Percentiles rank a stretch among this genome's conserved stretches.
Evolutionary conservation across 2,329 filamentous ascomycete genomes (phyloP).

Genomic region (Xylariales sp.): DNA sequence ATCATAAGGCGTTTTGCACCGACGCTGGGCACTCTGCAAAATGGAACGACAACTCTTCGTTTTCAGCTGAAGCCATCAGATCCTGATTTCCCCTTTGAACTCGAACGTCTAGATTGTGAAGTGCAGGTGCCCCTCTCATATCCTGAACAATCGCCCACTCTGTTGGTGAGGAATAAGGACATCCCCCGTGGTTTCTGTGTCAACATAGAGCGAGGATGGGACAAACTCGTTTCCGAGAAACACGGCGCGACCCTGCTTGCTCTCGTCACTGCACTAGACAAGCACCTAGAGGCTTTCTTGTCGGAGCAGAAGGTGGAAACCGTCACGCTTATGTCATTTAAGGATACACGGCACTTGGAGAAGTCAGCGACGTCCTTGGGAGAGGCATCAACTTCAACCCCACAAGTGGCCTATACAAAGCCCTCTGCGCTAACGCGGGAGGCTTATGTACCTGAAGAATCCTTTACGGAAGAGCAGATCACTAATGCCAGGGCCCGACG

Average conservation of each 20-base stretch:
- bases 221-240: slow-evolving; percentile 68
- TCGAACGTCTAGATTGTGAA: slow-evolving; percentile 75
- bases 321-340: slow-evolving; percentile 73
- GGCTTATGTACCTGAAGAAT: slow-evolving; percentile 58
- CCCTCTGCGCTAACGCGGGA: slow-evolving; percentile 34
- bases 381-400: slow-evolving; percentile 27
- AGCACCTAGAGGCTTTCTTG: slow-evolving; percentile 75
- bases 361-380: slow-evolving; percentile 35
- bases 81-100: slow-evolving; percentile 84
- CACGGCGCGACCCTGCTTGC: slow-evolving; percentile 70
- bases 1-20: slow-evolving; percentile 73
- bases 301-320: slow-evolving; percentile 78
- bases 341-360: slow-evolving; percentile 64
- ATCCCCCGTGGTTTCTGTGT: slow-evolving; percentile 78
- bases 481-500: slow-evolving; percentile 71
- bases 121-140: slow-evolving; percentile 73
- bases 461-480: slow-evolving; percentile 70
- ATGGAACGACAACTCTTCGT: slow-evolving; percentile 66
- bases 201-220: slow-evolving; percentile 82
- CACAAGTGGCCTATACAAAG: slow-evolving; percentile 27
- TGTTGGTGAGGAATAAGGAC: slow-evolving; percentile 74
- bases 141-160: slow-evolving; percentile 66
- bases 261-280: slow-evolving; percentile 77
- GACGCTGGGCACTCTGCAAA: slow-evolving; percentile 55
- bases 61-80: slow-evolving; percentile 80